Conservation (phyloP, 2,329 filamentous ascomycete species). For the Penicillium sp. region DNA sequence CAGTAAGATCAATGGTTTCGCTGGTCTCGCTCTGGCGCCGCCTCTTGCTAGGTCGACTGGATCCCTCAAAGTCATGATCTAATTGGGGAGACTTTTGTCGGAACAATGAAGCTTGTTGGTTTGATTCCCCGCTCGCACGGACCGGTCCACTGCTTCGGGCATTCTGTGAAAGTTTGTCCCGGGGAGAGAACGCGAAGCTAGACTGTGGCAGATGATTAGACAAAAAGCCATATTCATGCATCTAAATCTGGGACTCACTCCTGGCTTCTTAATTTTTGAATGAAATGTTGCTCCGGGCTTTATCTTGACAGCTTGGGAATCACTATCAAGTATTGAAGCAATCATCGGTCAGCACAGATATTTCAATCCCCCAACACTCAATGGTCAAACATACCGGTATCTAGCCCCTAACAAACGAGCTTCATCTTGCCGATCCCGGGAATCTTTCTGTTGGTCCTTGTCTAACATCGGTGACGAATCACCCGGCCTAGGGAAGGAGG, state of each 20-base stretch:
- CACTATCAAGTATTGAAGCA: conserved; percentile 10
- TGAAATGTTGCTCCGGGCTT: conserved; percentile 27
- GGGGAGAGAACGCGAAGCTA: conserved; percentile 23
- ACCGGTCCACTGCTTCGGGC: conserved; percentile 36
- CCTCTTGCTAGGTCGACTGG: conserved; percentile 30
- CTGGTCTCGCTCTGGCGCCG: conserved; percentile 24
- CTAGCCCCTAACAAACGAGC: conserved; percentile 21
- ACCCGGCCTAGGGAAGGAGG: conserved; percentile 8
- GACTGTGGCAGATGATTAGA: conserved; percentile 12
- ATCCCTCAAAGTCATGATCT: conserved; percentile 19
- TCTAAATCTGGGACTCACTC: conserved; percentile 14
- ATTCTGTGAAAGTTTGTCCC: conserved; percentile 27
- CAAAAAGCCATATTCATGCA: not conserved
- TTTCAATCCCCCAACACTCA: not conserved
- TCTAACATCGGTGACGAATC: conserved; percentile 20
- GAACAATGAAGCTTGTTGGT: not conserved
- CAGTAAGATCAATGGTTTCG: conserved; percentile 2
- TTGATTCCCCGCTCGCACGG: conserved; percentile 26
- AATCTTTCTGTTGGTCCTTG: conserved; percentile 7
- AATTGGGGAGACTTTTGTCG: conserved; percentile 5
- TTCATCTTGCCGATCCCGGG: conserved; percentile 20
- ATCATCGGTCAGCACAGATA: not conserved
- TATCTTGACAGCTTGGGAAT: conserved; percentile 28
- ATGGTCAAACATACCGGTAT: conserved; percentile 12
- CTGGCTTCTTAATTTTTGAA: conserved; percentile 21